Percentiles rank a stretch among this genome's conserved stretches.
phyloP scores from a whole-genome alignment of 257 asterid species.

The Gardenia jasminoides region DNA sequence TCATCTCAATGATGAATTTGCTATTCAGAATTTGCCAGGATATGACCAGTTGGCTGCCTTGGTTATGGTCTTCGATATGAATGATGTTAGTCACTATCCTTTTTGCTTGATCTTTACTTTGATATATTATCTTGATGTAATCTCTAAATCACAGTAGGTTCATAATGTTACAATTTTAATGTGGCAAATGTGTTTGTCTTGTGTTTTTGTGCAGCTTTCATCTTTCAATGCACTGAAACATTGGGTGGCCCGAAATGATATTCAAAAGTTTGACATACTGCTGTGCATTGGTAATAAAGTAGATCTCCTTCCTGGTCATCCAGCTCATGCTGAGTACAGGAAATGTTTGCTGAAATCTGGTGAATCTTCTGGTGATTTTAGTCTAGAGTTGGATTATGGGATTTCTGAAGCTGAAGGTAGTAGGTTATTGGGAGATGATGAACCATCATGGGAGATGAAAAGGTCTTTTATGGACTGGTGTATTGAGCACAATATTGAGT shows the following conservation, averaged over 20 bases:
- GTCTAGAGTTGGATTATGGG: conserved; percentile 52
- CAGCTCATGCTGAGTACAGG: conserved; percentile 78
- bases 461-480: conserved; percentile 75
- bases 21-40: conserved; percentile 44
- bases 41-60: conserved; percentile 55
- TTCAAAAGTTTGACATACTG: conserved; percentile 68
- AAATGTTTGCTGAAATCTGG: conserved; percentile 49
- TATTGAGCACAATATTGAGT: conserved; percentile 75
- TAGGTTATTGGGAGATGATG: conserved; percentile 76
- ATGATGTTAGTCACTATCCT: conserved; percentile 48
- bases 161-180: too few relatives aligned
- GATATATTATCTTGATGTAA: background rate
- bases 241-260: conserved; percentile 67
- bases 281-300: conserved; percentile 91
- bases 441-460: conserved; percentile 47
- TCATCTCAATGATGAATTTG: conserved; percentile 61
- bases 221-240: conserved; percentile 68
- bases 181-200: background rate
- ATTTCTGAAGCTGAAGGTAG: conserved; percentile 87
- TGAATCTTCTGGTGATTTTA: conserved; percentile 41
- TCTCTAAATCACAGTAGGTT: conserved; percentile 5
- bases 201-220: conserved; percentile 54
- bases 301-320: conserved; percentile 86
- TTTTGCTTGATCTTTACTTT: conserved; percentile 12
- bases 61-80: conserved; percentile 87